Conservation (phyloP, 176 grass and related monocot genomes). For the Saccharum officinarum region DNA sequence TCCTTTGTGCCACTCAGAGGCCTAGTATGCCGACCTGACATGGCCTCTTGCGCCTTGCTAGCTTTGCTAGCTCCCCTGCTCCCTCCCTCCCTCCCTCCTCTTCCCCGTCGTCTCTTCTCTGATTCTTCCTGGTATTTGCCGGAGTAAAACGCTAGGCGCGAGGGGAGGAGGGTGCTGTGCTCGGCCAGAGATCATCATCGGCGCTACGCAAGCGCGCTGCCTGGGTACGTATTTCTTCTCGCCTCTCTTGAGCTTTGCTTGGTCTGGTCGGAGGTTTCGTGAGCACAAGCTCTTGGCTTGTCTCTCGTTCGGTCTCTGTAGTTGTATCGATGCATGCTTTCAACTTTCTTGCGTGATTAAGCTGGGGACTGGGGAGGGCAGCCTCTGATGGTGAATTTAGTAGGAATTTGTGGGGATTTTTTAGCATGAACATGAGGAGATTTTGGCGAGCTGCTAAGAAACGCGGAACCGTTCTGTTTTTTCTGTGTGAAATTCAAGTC, state of each 20-base stretch:
- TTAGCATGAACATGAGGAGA: neutral
- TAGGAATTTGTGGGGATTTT: neutral
- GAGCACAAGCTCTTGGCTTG: neutral
- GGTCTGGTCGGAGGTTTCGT: neutral
- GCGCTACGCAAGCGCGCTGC: neutral
- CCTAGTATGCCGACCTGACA: too few species aligned
- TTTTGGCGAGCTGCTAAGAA: neutral
- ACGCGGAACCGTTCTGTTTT: neutral
- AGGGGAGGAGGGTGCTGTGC: neutral
- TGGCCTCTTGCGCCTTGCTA: conserved; percentile 3
- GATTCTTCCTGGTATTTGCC: neutral
- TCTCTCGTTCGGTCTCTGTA: neutral
- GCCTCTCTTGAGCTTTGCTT: conserved; percentile 17
- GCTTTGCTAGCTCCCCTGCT: conserved; percentile 1
- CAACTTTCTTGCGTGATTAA: neutral
- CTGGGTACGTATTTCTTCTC: conserved; percentile 31
- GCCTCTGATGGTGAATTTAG: neutral
- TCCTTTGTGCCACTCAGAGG: too few species aligned
- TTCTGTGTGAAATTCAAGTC: neutral
- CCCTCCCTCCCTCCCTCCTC: neutral
- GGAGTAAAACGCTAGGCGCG: neutral
- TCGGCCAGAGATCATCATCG: neutral
- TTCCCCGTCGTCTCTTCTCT: neutral
- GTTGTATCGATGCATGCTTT: too few species aligned
- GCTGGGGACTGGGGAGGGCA: neutral